These are phyloP conservation scores for Chrysosporium queenslandicum DNA, from an alignment of 2,329 filamentous ascomycete genomes.

Conservation along the genomic window DNA sequence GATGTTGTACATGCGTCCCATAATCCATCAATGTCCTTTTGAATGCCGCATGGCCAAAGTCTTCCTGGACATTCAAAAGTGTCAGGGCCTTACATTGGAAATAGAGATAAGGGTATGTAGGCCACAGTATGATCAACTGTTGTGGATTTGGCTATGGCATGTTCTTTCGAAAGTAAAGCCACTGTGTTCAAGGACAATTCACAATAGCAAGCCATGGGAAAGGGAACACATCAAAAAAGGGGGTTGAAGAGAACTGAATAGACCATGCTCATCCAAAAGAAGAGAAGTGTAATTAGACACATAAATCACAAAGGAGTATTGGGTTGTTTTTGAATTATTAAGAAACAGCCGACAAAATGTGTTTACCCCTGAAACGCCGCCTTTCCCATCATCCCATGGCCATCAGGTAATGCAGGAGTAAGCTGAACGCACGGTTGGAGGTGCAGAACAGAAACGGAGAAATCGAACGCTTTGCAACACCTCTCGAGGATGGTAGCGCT, in stretches of 20 bases:
- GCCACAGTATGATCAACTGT: too few species aligned
- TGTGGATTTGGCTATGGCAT: too few species aligned
- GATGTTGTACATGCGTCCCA: not conserved
- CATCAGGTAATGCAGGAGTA: conserved; percentile 8
- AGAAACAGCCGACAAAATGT: not conserved
- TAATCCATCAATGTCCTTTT: not conserved
- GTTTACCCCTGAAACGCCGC: conserved; percentile 7
- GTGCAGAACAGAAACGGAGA: not conserved
- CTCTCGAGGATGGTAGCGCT: not conserved
- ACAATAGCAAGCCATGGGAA: not conserved
- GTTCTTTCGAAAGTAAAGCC: too few species aligned
- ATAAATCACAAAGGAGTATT: not conserved
- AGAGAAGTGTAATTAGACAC: not conserved
- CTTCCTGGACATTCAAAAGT: not conserved
- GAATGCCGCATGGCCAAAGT: not conserved
- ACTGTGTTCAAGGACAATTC: not conserved
- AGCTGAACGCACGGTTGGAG: not conserved
- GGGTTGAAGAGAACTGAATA: not conserved
- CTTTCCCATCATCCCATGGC: conserved; percentile 8
- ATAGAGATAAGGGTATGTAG: not conserved
- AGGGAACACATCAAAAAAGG: not conserved
- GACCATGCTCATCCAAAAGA: conserved; percentile 7
- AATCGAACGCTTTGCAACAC: not conserved
- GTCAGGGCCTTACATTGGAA: not conserved
- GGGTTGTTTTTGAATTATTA: conserved; percentile 1